Conservation (phyloP, 371 early-diverging fungal genomes). For the Fennellomyces sp. region DNA sequence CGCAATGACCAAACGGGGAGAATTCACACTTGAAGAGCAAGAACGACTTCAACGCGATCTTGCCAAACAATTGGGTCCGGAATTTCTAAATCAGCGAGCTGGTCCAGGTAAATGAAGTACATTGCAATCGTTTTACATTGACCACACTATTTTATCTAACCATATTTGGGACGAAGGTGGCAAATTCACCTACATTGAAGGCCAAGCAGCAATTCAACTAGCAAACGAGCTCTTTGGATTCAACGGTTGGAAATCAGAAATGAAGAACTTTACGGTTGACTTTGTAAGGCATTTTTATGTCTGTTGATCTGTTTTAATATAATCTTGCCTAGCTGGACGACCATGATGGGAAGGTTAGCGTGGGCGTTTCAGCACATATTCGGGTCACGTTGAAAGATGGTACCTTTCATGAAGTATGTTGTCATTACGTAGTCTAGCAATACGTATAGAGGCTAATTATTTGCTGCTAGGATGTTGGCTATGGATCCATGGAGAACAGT, state of each 20-base stretch:
- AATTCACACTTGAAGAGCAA: constrained; percentile 4
- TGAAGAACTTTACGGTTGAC: constrained; percentile 80
- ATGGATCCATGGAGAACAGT: constrained; percentile 73
- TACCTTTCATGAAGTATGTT: constrained; percentile 84
- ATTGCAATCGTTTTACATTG: neutral
- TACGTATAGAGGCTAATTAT: neutral
- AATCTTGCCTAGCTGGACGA: constrained; percentile 4
- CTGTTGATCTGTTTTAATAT: neutral
- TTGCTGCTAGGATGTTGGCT: constrained; percentile 44
- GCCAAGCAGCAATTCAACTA: constrained; percentile 85
- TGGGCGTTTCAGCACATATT: constrained; percentile 86
- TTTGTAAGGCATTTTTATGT: constrained; percentile 57
- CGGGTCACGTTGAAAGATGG: constrained; percentile 95
- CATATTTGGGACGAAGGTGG: constrained; percentile 17
- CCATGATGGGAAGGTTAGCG: constrained; percentile 23
- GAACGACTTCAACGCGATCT: neutral
- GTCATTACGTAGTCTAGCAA: neutral
- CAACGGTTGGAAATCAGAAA: constrained; percentile 94
- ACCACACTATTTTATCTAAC: neutral
- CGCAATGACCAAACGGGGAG: neutral
- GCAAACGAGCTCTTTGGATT: constrained; percentile 99
- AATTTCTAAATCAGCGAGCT: constrained; percentile 7
- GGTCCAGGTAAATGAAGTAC: constrained; percentile 21
- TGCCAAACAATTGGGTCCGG: constrained; percentile 8
- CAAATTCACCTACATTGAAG: constrained; percentile 89